Evolutionary conservation across 1,284 basidiomycete genomes (phyloP), one percentile per base, ranked within the genome.

Genomic region (Gymnopus androsaceus): DNA sequence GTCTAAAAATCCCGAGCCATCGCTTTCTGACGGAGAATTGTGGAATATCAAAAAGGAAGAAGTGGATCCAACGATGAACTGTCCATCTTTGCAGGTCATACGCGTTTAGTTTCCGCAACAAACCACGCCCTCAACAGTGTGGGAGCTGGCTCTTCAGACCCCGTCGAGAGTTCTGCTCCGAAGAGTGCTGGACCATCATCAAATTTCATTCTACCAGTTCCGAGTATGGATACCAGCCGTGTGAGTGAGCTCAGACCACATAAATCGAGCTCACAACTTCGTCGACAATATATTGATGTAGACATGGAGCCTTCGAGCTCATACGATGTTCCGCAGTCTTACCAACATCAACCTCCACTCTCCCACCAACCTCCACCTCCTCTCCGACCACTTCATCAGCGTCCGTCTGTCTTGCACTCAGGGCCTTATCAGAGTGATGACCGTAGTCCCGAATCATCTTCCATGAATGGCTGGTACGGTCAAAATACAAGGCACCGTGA

Each of bases 21-120:
- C 84, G 0, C 77, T 75, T 14, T 68, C 71, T n/a, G 64, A 74
- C 3, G 73, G 72, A 9, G 75, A 75, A 21, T 65, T 73, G 6
- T 81, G 78, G 80, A 69, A 69, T 28, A 67, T 80, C 51, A 78
- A 80, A 28, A 72, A 72, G 51, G 73, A 74, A 17, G 74, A 78
- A 33, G 64, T 59, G 3, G 78, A 78, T 34, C 66, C 4, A 78
- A 82, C 5, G 85, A 87, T 56, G 85, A 86, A 47, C 71, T 87
- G 7, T 72, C 78, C 0, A 83, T 87, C 38, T 81, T 85, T 61
- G 81, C 83, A 3, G 85, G 85, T 2, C 79, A 79, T 56, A 82
- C 80, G 0, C 75, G 81, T 12, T 78, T 87, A 47, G 76, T 86
- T 9, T 78, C 76, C 28, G 63, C 69, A 42, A 72, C 68, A 63